Evolutionary conservation across 805 yeast genomes (phyloP).

Genomic region (Myxozyma vanderwaltii): DNA sequence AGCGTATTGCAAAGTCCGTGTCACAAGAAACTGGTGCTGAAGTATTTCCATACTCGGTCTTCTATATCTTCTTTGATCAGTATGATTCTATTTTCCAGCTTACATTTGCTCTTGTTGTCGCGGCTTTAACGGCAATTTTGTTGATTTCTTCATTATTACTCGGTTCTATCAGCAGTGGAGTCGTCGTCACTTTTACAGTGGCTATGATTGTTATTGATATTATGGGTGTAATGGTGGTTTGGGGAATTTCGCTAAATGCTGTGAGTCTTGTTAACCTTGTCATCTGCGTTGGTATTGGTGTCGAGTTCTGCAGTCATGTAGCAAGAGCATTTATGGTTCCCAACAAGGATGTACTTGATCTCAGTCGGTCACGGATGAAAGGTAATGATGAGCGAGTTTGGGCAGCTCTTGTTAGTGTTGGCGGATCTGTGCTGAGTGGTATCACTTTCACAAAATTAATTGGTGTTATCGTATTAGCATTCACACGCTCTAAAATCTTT

Average conservation of each 20-base stretch:
- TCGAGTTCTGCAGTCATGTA: conserved; percentile 89
- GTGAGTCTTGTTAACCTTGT: conserved; percentile 84
- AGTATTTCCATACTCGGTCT: conserved; percentile 88
- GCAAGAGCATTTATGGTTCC: conserved; percentile 70
- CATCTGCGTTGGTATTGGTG: conserved; percentile 91
- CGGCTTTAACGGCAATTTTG: conserved; percentile 59
- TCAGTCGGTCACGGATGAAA: conserved; percentile 33
- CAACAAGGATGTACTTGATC: conserved; percentile 42
- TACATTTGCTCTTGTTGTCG: conserved; percentile 55
- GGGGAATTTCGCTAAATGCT: conserved; percentile 81
- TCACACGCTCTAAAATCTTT: conserved; percentile 83
- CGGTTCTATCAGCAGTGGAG: conserved; percentile 66
- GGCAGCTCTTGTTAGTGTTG: conserved; percentile 73
- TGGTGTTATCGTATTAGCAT: conserved; percentile 84
- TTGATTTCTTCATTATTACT: conserved; percentile 57
- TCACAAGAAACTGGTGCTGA: conserved; percentile 48
- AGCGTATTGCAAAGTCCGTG: conserved; percentile 61
- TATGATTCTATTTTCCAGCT: conserved; percentile 65
- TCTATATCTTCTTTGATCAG: conserved; percentile 90
- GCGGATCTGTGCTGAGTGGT: conserved; percentile 88
- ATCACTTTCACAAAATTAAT: conserved; percentile 86
- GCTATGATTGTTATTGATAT: conserved; percentile 66
- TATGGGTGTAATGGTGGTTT: conserved; percentile 76
- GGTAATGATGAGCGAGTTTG: conserved; percentile 46
- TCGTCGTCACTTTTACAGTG: conserved; percentile 60